These are phyloP conservation scores for Purpureocillium lavendulum DNA, from an alignment of 2,329 filamentous ascomycete genomes.

Conservation along the genomic window DNA sequence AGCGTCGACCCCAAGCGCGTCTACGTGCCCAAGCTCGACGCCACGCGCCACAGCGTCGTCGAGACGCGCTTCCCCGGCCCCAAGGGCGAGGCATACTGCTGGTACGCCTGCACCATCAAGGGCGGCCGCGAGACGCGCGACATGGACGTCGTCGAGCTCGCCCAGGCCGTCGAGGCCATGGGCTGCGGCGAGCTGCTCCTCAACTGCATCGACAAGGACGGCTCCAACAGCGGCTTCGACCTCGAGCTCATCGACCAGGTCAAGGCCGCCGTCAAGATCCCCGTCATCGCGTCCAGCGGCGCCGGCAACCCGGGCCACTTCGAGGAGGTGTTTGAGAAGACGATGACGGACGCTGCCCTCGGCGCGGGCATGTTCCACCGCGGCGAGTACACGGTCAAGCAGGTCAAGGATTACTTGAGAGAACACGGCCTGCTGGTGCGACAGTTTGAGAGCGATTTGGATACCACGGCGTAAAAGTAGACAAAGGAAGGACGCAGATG, in stretches of 20 bases:
- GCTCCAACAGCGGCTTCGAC: constrained; percentile 90
- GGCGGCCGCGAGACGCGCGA: constrained; percentile 92
- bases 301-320: constrained; percentile 86
- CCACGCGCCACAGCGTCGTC: constrained; percentile 65
- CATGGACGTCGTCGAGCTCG: constrained; percentile 83
- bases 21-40: constrained; percentile 67
- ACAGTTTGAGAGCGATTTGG: constrained; percentile 56
- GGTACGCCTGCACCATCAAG: constrained; percentile 97
- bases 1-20: constrained; percentile 90
- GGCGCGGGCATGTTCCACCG: constrained; percentile 98
- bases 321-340: constrained; percentile 79
- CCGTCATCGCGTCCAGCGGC: constrained; percentile 90
- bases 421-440: constrained; percentile 69
- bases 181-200: constrained; percentile 88
- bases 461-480: not conserved
- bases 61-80: constrained; percentile 62
- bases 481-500: not conserved
- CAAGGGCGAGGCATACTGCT: constrained; percentile 73
- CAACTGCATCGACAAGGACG: constrained; percentile 97
- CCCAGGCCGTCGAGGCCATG: constrained; percentile 88
- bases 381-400: constrained; percentile 85
- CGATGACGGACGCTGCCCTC: constrained; percentile 81
- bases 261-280: constrained; percentile 79
- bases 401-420: constrained; percentile 80
- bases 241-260: constrained; percentile 84